phyloP scores from a whole-genome alignment of 2,329 filamentous ascomycete species.

The Calonectria montana region DNA sequence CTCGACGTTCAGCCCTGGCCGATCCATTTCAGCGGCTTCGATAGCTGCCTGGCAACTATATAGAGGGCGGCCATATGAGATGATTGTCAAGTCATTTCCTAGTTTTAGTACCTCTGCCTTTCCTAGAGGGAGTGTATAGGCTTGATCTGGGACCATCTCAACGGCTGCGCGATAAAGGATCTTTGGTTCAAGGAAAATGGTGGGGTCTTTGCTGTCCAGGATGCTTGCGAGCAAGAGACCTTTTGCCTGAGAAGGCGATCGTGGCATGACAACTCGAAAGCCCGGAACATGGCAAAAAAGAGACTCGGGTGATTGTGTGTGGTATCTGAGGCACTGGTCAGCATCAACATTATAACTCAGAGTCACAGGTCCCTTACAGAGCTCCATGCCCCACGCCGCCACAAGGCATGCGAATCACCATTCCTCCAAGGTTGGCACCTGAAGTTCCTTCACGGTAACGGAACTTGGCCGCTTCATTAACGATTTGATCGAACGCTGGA shows the following conservation, averaged over 20 bases:
- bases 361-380: conserved; percentile 56
- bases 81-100: conserved; percentile 81
- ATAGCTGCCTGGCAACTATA: conserved; percentile 85
- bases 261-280: conserved; percentile 84
- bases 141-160: conserved; percentile 83
- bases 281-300: conserved; percentile 92
- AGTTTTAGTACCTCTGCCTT: conserved; percentile 85
- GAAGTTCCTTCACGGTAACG: conserved; percentile 76
- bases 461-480: conserved; percentile 91
- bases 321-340: conserved; percentile 59
- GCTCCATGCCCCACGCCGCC: conserved; percentile 90
- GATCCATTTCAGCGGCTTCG: conserved; percentile 77
- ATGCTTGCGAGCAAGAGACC: conserved; percentile 82
- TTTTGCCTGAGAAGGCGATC: conserved; percentile 88
- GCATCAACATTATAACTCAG: not conserved
- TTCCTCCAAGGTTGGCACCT: conserved; percentile 73
- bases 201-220: conserved; percentile 78
- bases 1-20: conserved; percentile 77
- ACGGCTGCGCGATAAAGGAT: conserved; percentile 91
- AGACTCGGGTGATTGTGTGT: conserved; percentile 87
- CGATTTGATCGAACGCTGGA: conserved; percentile 91
- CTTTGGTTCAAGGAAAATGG: conserved; percentile 93
- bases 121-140: conserved; percentile 84
- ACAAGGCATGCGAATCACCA: conserved; percentile 89
- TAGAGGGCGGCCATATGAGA: conserved; percentile 90